Evolutionary conservation across 192 early-diverging fungal species (phyloP).

Genomic region (Ramicandelaber brevisporus): DNA sequence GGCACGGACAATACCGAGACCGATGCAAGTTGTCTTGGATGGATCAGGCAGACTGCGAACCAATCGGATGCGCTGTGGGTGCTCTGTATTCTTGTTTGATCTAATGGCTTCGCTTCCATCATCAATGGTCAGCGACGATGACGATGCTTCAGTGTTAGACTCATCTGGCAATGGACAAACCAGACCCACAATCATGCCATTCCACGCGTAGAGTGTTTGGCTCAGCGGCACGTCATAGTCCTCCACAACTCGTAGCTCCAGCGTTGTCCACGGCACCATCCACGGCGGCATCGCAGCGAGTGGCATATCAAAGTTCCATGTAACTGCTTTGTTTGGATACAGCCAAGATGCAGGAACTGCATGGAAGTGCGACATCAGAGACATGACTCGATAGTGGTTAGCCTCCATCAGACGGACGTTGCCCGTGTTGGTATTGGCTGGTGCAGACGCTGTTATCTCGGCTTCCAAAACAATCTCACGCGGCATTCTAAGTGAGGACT

Average conservation of each 20-base stretch:
- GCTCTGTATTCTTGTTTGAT: no score
- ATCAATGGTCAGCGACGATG: no score
- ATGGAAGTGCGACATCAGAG: conserved; percentile 47
- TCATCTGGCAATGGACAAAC: conserved; percentile 18
- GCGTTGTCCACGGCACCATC: conserved; percentile 29
- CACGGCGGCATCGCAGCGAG: conserved; percentile 26
- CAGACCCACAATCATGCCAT: conserved; percentile 60
- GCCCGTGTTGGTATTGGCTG: conserved; percentile 3
- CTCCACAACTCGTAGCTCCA: conserved; percentile 37
- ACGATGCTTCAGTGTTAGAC: no score
- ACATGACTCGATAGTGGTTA: conserved; percentile 33
- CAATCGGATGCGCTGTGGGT: no score
- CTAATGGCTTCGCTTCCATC: no score
- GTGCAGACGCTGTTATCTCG: conserved; percentile 7
- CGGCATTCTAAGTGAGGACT: conserved; percentile 7
- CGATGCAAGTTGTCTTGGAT: no score
- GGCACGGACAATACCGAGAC: no score
- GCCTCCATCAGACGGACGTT: conserved; percentile 23
- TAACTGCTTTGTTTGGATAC: conserved; percentile 1
- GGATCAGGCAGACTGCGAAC: no score
- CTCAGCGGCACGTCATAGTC: conserved; percentile 52
- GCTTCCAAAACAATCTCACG: conserved; percentile 9
- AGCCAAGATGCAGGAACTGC: conserved; percentile 1
- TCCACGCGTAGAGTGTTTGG: conserved; percentile 59
- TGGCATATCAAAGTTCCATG: conserved; percentile 26